A percentile compares a stretch with the other conserved stretches of the same genome.
Conservation (phyloP, 1,284 basidiomycete genomes). For the Tylopilus orsonianus region DNA sequence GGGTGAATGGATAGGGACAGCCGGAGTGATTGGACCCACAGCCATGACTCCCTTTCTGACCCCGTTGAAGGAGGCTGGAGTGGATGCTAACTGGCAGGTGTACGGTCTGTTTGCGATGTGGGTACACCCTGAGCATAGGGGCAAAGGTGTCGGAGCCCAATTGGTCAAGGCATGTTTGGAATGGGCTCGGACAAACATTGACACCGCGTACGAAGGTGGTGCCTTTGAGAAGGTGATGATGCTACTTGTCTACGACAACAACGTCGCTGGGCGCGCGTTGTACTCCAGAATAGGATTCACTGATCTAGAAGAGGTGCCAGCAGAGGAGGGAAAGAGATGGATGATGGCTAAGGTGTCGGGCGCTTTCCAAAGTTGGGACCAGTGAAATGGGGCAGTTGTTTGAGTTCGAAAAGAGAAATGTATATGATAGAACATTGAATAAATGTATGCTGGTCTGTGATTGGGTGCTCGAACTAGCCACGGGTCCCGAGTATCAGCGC, state of each 20-base stretch:
- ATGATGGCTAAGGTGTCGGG: too few species aligned
- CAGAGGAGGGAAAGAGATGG: slow-evolving; percentile 18
- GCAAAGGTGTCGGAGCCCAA: slow-evolving; percentile 31
- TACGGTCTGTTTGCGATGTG: slow-evolving; percentile 37
- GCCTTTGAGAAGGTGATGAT: slow-evolving; percentile 17
- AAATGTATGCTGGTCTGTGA: too few species aligned
- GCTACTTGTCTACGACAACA: slow-evolving; percentile 18
- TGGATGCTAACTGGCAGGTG: slow-evolving; percentile 19
- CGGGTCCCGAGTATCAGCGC: too few species aligned
- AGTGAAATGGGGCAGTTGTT: too few species aligned
- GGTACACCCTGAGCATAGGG: slow-evolving; percentile 37
- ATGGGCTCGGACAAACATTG: slow-evolving; percentile 25
- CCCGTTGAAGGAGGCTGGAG: slow-evolving; percentile 15
- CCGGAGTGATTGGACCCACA: slow-evolving; percentile 31
- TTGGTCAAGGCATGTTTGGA: slow-evolving; percentile 23
- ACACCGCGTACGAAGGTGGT: slow-evolving; percentile 1
- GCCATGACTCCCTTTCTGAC: slow-evolving; percentile 16
- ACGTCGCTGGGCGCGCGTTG: slow-evolving; percentile 15
- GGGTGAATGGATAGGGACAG: slow-evolving; percentile 35
- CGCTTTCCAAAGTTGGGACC: too few species aligned
- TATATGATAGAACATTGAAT: too few species aligned
- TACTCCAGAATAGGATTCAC: slow-evolving; percentile 27
- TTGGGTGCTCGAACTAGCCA: too few species aligned
- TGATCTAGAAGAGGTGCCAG: slow-evolving; percentile 7
- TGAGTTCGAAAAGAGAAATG: too few species aligned